These are phyloP conservation scores for Dicorynia guianensis DNA, from an alignment of 306 rosid genomes.

Conservation along the genomic window DNA sequence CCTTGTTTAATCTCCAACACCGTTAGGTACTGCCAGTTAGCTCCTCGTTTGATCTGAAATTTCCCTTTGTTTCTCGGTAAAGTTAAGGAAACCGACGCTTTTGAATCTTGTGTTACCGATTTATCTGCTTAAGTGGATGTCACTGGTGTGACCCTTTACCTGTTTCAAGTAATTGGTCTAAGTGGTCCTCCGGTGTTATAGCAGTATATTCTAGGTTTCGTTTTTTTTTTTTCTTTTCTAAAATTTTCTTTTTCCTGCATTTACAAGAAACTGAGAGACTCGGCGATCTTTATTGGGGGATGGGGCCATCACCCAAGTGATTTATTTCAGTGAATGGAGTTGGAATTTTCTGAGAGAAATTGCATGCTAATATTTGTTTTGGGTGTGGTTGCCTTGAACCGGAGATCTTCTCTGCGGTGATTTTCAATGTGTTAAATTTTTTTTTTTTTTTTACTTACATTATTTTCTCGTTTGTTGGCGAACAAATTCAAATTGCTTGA, in stretches of 20 bases:
- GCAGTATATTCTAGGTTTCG: constrained; percentile 34
- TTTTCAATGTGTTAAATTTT: background rate
- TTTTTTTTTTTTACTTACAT: background rate
- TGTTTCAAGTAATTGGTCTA: background rate
- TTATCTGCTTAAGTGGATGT: background rate
- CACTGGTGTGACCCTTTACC: background rate
- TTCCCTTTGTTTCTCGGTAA: constrained; percentile 33
- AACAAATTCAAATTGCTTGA: background rate
- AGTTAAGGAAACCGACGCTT: constrained; percentile 44
- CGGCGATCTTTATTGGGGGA: background rate
- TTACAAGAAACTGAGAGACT: constrained; percentile 26
- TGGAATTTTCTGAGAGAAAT: constrained; percentile 21
- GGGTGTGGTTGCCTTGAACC: constrained; percentile 28
- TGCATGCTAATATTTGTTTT: constrained; percentile 14
- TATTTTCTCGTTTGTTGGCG: background rate
- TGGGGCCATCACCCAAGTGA: background rate
- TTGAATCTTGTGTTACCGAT: constrained; percentile 29
- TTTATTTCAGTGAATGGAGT: background rate
- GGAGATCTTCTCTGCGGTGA: constrained; percentile 27
- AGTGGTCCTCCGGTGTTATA: constrained; percentile 16
- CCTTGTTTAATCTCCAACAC: constrained; percentile 32
- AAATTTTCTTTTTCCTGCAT: constrained; percentile 38
- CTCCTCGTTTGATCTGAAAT: constrained; percentile 58
- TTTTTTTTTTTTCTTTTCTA: background rate
- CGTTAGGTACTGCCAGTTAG: constrained; percentile 38